Percentiles rank a stretch among this genome's conserved stretches.
These are phyloP conservation scores for Entamoeba invadens DNA, from an alignment of 208 protist species.

Conservation along the genomic window DNA sequence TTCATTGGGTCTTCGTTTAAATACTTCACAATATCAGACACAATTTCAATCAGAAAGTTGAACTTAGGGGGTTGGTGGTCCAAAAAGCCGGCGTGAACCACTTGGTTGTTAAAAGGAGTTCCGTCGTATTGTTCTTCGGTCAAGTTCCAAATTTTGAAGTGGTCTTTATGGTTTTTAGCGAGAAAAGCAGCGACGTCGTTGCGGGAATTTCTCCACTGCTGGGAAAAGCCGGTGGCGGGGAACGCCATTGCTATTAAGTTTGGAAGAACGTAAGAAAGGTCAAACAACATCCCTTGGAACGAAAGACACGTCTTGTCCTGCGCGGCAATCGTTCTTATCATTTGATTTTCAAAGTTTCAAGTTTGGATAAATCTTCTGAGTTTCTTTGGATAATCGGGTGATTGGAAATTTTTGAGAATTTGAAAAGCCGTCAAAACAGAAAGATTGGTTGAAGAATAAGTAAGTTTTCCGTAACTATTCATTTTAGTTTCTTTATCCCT, in stretches of 20 bases:
- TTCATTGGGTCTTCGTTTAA: neutral
- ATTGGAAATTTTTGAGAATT: no score
- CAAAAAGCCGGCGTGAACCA: conserved; percentile 7
- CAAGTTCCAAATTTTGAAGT: conserved; percentile 51
- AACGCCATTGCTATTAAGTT: conserved; percentile 54
- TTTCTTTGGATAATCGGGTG: no score
- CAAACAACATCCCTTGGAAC: neutral
- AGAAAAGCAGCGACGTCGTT: conserved; percentile 53
- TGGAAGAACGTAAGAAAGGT: conserved; percentile 46
- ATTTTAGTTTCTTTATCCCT: no score
- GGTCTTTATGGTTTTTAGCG: conserved; percentile 53
- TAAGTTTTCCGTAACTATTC: no score
- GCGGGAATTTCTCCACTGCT: conserved; percentile 66
- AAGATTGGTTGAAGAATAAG: no score
- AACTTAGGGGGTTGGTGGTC: conserved; percentile 18
- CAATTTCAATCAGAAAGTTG: neutral
- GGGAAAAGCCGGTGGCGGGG: conserved; percentile 45
- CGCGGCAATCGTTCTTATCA: neutral
- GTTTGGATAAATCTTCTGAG: no score
- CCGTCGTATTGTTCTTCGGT: conserved; percentile 24
- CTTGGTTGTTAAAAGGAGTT: neutral
- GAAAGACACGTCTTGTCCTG: neutral
- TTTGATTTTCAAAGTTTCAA: neutral
- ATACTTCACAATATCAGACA: neutral
- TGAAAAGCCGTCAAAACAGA: no score